Evolutionary conservation across 2,329 filamentous ascomycete genomes (phyloP), one percentile per base, ranked within the genome.

Genomic region (Cordyceps cicadae): DNA sequence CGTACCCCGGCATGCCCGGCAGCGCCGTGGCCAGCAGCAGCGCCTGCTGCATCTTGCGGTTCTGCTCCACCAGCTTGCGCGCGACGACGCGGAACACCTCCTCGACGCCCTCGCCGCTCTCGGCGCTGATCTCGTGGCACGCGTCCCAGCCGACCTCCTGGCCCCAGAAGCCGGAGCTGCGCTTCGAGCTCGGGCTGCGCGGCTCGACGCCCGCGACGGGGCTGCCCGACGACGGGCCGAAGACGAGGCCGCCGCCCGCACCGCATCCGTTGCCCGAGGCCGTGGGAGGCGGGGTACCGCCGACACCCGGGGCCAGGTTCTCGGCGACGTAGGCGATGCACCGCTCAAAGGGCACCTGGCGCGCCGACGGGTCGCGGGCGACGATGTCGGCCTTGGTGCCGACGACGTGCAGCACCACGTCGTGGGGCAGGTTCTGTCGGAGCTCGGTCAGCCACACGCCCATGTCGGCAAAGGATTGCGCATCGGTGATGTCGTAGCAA

Each of bases 261-360:
- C 29, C 29, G 5, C 64, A 69, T 59, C 66, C 62, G 63, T 66
- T 67, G 24, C 72, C 76, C 61, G 61, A 70, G 9, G 85, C 84
- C 1, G 86, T 87, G 1, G 86, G 79, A 0, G 88, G 87, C 7
- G 87, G 88, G 15, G 88, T 89, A 54, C 79, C 82, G 61, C 82
- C 81, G 56, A 84, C 75, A 32, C 85, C 84, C 0, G 92, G 90
- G 60, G 89, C 89, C 2, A 96, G 82, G 71, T 96, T 90, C 74
- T 97, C 92, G 29, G 92, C 92, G 45, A 97, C 91, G 74, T 97
- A 99, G 53, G 90, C 91, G 69, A 97, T 96, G 72, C 92, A 97
- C 64, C 90, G 85, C 75, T 99, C 93, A 72, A 97, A 97, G 21
- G 92, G 90, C 6, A 99, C 91, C 70, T 92, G 86, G 60, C 93